phyloP scores from a whole-genome alignment of 2,329 filamentous ascomycete species.

The Neopestalotiopsis clavispora region DNA sequence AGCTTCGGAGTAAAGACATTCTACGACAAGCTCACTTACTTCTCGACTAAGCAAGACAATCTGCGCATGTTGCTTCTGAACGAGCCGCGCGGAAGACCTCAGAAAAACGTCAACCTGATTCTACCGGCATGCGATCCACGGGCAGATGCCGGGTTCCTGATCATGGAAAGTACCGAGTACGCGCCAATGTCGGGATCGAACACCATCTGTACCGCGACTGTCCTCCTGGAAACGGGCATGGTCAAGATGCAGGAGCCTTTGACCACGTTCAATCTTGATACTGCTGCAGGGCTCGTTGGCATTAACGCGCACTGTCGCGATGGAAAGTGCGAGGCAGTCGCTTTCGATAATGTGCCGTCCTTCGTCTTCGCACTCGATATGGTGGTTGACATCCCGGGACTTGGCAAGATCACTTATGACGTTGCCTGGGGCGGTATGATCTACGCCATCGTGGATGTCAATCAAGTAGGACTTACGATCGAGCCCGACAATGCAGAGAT shows the following conservation, averaged over 20 bases:
- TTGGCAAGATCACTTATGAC: constrained; percentile 46
- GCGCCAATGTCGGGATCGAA: constrained; percentile 47
- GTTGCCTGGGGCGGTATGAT: constrained; percentile 53
- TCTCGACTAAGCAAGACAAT: too few species aligned
- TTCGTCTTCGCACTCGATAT: constrained; percentile 36
- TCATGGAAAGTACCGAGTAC: constrained; percentile 51
- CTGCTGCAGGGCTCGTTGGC: background rate
- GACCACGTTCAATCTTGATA: constrained; percentile 36
- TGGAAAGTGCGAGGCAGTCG: background rate
- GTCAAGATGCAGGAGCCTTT: constrained; percentile 48
- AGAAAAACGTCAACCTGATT: constrained; percentile 45
- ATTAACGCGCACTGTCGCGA: background rate
- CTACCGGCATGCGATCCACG: constrained; percentile 47
- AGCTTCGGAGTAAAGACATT: too few species aligned
- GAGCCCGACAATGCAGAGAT: constrained; percentile 35
- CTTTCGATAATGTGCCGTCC: background rate
- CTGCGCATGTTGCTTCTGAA: constrained; percentile 38
- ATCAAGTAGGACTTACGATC: constrained; percentile 40
- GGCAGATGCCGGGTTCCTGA: constrained; percentile 50
- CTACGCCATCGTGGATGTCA: constrained; percentile 46
- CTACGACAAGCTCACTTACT: too few species aligned
- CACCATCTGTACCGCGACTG: constrained; percentile 47
- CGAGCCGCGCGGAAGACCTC: constrained; percentile 47
- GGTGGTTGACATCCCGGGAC: constrained; percentile 42
- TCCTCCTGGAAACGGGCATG: constrained; percentile 53